Evolutionary conservation across 23 red algal genomes (phyloP), one percentile per base, ranked within the genome.

Genomic region (Cyanidioschyzon merolae): DNA sequence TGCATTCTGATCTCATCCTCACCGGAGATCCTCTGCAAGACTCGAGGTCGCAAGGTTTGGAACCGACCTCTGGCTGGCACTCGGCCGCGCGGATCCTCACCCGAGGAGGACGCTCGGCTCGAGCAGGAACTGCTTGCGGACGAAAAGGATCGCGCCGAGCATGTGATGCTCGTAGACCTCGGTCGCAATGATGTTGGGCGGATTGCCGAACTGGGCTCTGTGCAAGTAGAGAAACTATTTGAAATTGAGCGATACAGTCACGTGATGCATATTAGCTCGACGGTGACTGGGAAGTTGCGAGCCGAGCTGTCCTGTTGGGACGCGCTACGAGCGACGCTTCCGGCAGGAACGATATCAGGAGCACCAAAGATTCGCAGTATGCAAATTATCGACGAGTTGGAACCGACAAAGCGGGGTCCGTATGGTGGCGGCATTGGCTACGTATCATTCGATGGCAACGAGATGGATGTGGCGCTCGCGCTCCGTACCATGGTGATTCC

Each of bases 161-260:
- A 98, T 78, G 88, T 89, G 68, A 98, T 98, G 94, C 79, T 98
- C 76, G 94, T 98, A 31, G 94, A 98, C 86, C 86, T 98, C 2
- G 94, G 94, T 16, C 85, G 94, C 17, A 98, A 98, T 67, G 94
- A 98, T 68, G 88, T 98, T 0, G 94, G 94, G 37, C 87, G 80
- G 50, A 88, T 98, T 16, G 75, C 86, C 32, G 80, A 63, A 31
- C 89, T 90, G 40, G 94, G 94, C 37, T 82, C 88, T 2, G 94
- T 98, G 50, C 82, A 87, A n/a, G 79, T 86, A 32, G 80, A 83
- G 39, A 63, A 67, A 1, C 68, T 98, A 39, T 90, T 98, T 85
- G 83, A 92, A 83, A 83, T 98, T 34, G 94, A 98, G 80, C 81
- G 84, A 31, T 98, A 92, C 79, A 89, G 84, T 40, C 88, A 98